Base-by-base conservation (phyloP, 805 yeast species). In the Aciculoconidium aculeatum region DNA sequence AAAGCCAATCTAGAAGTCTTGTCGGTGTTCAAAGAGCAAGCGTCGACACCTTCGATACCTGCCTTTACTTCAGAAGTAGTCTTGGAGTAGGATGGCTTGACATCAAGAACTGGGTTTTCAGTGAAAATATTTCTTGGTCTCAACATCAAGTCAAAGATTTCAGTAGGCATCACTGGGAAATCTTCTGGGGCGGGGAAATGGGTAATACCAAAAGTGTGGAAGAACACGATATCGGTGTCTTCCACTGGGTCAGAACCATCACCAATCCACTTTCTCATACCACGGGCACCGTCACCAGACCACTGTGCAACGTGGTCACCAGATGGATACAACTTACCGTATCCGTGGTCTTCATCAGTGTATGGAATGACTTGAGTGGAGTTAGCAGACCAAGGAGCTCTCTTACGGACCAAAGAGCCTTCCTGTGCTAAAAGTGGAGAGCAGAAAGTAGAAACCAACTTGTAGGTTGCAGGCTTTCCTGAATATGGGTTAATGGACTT, bases 171-270 rank as follows among this genome's bases (percentile, higher is more conserved):
- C 40, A 82, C 72, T 34, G 92, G 92, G 79, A 81, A 82, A 57
- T 82, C 94, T 63, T 82, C 92, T 36, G 92, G 90, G 9, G 88
- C 79, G 36, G 94, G 94, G 73, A 81, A 78, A 54, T 82, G 94
- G 18, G 90, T 77, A 42, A 82, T 74, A 47, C 92, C 92, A 48
- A 83, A 82, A 16, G 90, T 82, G 58, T 82, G 88, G 77, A 76
- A 83, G 46, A 78, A 61, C 30, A 82, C 70, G 37, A 82, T 70
- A 52, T 83, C 92, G 21, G 84, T 77, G 61, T 77, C 68, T 42
- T 74, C 80, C 46, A 77, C 61, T 12, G 53, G 51, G 33, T 67
- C 83, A 5, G 55, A 28, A 35, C 80, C 81, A 44, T 77, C 77
- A 32, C 77, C 81, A 37, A 73, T 58, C 85, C 85, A 77, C 40